A percentile compares a stretch with the other conserved stretches of the same genome.
Evolutionary conservation across 768 basidiomycete genomes (phyloP).

Genomic region (Phallus indusiatus): DNA sequence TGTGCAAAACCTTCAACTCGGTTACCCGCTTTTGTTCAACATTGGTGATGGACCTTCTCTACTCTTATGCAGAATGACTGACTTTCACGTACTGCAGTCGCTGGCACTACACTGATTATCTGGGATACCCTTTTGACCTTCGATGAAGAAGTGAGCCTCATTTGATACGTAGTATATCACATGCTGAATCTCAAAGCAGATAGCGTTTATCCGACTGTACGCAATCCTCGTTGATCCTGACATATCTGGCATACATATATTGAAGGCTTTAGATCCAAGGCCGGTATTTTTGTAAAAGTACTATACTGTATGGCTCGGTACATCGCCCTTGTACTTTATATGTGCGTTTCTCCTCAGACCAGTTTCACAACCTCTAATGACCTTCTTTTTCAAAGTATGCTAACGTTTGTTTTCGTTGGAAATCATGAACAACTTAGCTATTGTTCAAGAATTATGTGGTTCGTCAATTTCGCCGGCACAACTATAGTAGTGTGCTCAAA

Average conservation of each 20-base stretch:
- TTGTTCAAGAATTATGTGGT: background rate
- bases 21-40: too few relatives aligned
- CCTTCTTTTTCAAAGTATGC: background rate
- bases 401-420: background rate
- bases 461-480: background rate
- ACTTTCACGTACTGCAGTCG: background rate
- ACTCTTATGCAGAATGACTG: too few relatives aligned
- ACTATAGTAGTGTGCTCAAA: background rate
- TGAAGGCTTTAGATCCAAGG: background rate
- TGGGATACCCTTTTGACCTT: background rate
- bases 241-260: too few relatives aligned
- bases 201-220: background rate
- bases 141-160: background rate
- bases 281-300: background rate
- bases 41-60: too few relatives aligned
- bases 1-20: too few relatives aligned
- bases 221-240: background rate
- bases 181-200: background rate
- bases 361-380: background rate
- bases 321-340: background rate
- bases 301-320: background rate
- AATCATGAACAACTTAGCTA: background rate
- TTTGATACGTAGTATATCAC: background rate
- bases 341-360: background rate
- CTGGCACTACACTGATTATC: background rate